Base-by-base conservation (phyloP, 257 asterid species). In the Coffea eugenioides region DNA sequence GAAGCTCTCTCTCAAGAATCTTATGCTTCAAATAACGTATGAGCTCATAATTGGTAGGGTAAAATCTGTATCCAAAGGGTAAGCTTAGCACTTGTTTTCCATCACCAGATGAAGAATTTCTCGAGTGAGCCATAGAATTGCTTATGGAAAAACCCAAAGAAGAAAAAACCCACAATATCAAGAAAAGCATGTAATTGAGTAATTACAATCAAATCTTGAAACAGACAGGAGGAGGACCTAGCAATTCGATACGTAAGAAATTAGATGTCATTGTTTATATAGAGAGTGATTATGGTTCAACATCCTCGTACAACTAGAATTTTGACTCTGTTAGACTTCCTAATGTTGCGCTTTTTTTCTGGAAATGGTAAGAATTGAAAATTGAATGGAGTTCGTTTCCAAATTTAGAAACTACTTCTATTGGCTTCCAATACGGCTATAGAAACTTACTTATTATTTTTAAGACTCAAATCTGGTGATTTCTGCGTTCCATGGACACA, bases 1-100 rank as follows among this genome's bases (percentile, higher is more conserved):
- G 80, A n/a, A 80, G 69, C n/a, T 66, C 51, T 25, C 61, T 39
- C 5, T 68, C 83, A 8, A 80, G 15, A 74, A 74, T 56, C 45
- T 57, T 80, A 21, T 25, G 61, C 70, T 46, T 74, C 36, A 80
- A 41, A 46, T 67, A 80, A 31, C 46, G 21, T 15, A 80, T 59
- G 6, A 70, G 9, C 39, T 34, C 61, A 18, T 66, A 5, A 20
- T 80, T 45, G 1, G 71, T 31, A 11, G 80, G 83, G 31, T 3
- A 39, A 52, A 80, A 80, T 16, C n/a, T 41, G 59, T 62, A 66
- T 8, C 83, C 83, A 9, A 11, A 9, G 1, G 76, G 83, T 8
- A 61, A 61, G 20, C 23, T 61, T 14, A 61, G 9, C 67, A 61
- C 67, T 61, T 61, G 14, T 61, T 23, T 61, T 25, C 67, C 67